Evolutionary conservation across 2,329 filamentous ascomycete species (phyloP), one percentile per base, ranked within the genome.

Genomic region (Diaporthe helianthi): DNA sequence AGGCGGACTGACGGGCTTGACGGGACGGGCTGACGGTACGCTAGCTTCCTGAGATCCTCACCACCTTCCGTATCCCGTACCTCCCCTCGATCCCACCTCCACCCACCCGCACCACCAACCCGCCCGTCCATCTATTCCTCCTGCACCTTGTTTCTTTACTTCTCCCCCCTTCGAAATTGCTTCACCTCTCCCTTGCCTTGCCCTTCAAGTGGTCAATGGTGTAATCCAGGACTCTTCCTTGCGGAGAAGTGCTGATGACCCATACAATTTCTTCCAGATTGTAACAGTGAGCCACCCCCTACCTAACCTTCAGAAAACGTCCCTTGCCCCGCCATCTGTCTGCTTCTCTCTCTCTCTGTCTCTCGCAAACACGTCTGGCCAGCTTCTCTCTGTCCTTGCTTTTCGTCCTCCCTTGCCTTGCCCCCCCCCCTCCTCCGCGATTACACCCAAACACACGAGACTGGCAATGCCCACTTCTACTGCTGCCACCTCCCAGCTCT

Each of bases 51-150:
- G 33, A 41, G 36, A 63, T 63, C 29, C 58, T 63, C 58, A 63
- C 58, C 58, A 63, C 58, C 58, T 63, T 63, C 58, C 58, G 58
- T 36, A 49, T 49, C 58, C 58, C 58, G 58, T 61, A 17, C 36
- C 36, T n/a, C 15, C 41, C 58, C 29, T 33, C 41, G 7, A 60
- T 41, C 22, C 41, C 41, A 24, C 58, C 58, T 47, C 29, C 29
- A 33, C 51, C 51, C 31, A 5, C 55, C 26, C 44, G 26, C 41
- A 24, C 38, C 19, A 12, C 22, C 36, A 22, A 9, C 41, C 10
- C 2, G 17, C 24, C 13, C 1, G 1, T 15, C 12, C 22, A 12
- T 38, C 38, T 47, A 19, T 44, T 26, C 12, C 44, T 33, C 36
- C 26, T 47, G 19, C 55, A 31, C 55, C 41, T 47, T 58, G 44